These are phyloP conservation scores for Mycena alexandri DNA, from an alignment of 768 basidiomycete species.

Conservation along the genomic window DNA sequence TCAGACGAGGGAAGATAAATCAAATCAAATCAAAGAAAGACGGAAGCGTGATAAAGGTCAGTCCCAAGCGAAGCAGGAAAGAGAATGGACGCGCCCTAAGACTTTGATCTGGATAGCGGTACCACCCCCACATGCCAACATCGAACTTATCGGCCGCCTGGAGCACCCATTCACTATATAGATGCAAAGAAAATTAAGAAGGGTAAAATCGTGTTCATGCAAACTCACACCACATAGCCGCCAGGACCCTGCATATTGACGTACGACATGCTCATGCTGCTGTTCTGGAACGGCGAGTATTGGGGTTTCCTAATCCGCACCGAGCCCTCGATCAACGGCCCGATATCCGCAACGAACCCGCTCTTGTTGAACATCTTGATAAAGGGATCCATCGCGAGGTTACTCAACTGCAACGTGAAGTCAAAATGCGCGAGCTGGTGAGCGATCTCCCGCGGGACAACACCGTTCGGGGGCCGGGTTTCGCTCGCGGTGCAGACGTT, in stretches of 20 bases:
- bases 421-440: background rate
- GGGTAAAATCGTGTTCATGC: background rate
- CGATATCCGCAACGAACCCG: background rate
- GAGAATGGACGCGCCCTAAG: background rate
- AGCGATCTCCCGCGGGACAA: background rate
- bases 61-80: too few relatives aligned
- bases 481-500: background rate
- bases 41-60: too few relatives aligned
- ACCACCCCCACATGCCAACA: conserved; percentile 16
- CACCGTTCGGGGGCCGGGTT: background rate
- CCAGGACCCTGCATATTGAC: background rate
- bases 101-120: conserved; percentile 4
- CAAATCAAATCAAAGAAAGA: background rate
- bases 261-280: background rate
- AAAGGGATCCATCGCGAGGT: background rate
- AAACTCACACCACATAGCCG: conserved; percentile 6
- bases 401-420: conserved; percentile 13
- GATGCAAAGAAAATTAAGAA: background rate
- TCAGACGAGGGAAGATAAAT: too few relatives aligned
- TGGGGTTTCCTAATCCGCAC: background rate
- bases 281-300: background rate
- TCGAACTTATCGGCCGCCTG: background rate
- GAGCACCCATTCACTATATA: conserved; percentile 9
- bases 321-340: background rate
- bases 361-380: background rate